Conservation (phyloP, 192 early-diverging fungal species). For the Umbelopsis ramanniana region DNA sequence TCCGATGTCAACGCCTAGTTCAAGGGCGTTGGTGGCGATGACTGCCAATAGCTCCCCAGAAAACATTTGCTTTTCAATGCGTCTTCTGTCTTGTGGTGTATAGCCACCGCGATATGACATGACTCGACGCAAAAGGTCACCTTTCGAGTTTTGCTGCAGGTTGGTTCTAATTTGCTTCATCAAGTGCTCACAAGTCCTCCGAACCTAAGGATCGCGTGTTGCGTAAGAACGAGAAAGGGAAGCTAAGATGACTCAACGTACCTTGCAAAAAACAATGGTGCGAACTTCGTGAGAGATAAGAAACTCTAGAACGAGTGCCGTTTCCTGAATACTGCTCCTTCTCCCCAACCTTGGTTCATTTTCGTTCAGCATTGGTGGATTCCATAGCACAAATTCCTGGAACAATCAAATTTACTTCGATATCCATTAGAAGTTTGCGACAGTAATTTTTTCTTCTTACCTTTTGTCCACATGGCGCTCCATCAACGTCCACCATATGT, state of each 20-base stretch:
- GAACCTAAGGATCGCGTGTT: slow-evolving; percentile 7
- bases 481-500: slow-evolving; percentile 36
- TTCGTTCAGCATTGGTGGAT: slow-evolving; percentile 40
- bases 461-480: slow-evolving; percentile 42
- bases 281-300: slow-evolving; percentile 44
- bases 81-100: slow-evolving; percentile 61
- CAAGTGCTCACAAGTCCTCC: slow-evolving; percentile 43
- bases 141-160: slow-evolving; percentile 23
- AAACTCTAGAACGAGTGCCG: slow-evolving; percentile 36
- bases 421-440: not conserved
- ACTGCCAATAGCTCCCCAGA: slow-evolving; percentile 63
- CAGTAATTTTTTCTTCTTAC: not conserved
- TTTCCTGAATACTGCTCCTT: slow-evolving; percentile 34
- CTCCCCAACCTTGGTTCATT: slow-evolving; percentile 3
- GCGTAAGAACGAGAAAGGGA: not conserved
- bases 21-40: slow-evolving; percentile 80
- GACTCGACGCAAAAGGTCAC: slow-evolving; percentile 36
- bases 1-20: slow-evolving; percentile 86
- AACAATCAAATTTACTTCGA: not conserved
- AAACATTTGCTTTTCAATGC: slow-evolving; percentile 75
- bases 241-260: slow-evolving; percentile 25
- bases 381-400: slow-evolving; percentile 50
- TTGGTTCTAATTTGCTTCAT: slow-evolving; percentile 42
- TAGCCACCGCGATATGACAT: slow-evolving; percentile 85
- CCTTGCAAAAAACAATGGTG: slow-evolving; percentile 62